phyloP scores from a whole-genome alignment of 2,329 filamentous ascomycete genomes.

The Trichoderma polysporum region DNA sequence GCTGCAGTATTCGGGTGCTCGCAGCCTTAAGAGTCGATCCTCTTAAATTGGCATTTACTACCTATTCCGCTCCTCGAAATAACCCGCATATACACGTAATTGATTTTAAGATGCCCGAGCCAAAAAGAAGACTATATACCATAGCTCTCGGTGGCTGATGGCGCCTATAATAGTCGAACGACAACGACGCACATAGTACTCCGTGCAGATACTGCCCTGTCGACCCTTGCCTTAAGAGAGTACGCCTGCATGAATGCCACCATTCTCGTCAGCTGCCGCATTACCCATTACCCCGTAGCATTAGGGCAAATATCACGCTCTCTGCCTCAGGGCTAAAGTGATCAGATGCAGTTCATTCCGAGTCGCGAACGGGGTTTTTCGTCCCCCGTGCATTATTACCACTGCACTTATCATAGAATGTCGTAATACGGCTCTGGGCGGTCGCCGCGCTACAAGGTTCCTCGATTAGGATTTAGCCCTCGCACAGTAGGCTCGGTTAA shows the following conservation, averaged over 20 bases:
- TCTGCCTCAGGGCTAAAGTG: not conserved
- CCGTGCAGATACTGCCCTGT: not conserved
- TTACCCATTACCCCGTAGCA: not conserved
- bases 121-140: not conserved
- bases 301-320: constrained; percentile 11
- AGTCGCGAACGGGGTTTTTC: not conserved
- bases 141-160: not conserved
- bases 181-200: not conserved
- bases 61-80: not conserved
- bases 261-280: not conserved
- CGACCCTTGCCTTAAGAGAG: not conserved
- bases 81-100: not conserved
- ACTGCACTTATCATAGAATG: constrained; percentile 11
- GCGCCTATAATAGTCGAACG: not conserved
- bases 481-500: constrained; percentile 32
- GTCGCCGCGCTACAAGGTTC: constrained; percentile 1
- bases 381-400: not conserved
- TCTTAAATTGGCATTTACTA: not conserved
- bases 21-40: not conserved
- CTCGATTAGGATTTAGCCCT: constrained; percentile 39
- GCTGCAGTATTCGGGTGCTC: not conserved
- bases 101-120: not conserved
- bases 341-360: not conserved
- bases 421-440: constrained; percentile 9
- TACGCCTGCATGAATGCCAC: not conserved